Percentiles rank a stretch among this genome's conserved stretches.
These are phyloP conservation scores for Apiospora rasikravindrae DNA, from an alignment of 2,329 filamentous ascomycete genomes.

Conservation along the genomic window DNA sequence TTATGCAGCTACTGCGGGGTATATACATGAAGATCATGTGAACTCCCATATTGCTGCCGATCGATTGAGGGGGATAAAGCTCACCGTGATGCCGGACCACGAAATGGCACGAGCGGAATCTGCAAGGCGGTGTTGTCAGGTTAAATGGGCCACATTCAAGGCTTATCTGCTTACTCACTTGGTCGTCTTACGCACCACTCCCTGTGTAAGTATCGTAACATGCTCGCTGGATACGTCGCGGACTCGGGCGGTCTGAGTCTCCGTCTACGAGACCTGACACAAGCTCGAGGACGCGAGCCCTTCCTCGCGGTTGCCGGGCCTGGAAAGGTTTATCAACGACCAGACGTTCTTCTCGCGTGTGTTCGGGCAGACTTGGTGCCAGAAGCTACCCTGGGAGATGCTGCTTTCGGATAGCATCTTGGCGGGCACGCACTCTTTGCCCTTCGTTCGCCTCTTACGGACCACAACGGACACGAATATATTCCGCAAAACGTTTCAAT, in stretches of 20 bases:
- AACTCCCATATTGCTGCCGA: not conserved
- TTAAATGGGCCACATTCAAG: not conserved
- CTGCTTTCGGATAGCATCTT: not conserved
- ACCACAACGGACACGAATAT: not conserved
- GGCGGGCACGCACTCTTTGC: no score
- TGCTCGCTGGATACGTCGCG: constrained; percentile 69
- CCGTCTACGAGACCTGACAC: constrained; percentile 70
- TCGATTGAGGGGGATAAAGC: not conserved
- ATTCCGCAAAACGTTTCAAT: not conserved
- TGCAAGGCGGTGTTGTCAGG: not conserved
- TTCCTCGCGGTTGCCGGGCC: constrained; percentile 61
- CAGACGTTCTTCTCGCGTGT: constrained; percentile 74
- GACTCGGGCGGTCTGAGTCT: constrained; percentile 70
- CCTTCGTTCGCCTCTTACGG: not conserved
- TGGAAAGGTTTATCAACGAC: constrained; percentile 67
- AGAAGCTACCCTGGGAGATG: not conserved
- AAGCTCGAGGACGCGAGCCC: constrained; percentile 57
- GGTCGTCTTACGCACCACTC: not conserved
- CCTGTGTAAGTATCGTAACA: not conserved
- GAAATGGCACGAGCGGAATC: not conserved
- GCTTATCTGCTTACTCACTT: no score
- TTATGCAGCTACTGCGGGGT: not conserved
- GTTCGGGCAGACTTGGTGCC: constrained; percentile 68
- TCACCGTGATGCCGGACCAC: not conserved
- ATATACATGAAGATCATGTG: not conserved